phyloP scores from a whole-genome alignment of 352 stramenopile species.

The Albugo candida region DNA sequence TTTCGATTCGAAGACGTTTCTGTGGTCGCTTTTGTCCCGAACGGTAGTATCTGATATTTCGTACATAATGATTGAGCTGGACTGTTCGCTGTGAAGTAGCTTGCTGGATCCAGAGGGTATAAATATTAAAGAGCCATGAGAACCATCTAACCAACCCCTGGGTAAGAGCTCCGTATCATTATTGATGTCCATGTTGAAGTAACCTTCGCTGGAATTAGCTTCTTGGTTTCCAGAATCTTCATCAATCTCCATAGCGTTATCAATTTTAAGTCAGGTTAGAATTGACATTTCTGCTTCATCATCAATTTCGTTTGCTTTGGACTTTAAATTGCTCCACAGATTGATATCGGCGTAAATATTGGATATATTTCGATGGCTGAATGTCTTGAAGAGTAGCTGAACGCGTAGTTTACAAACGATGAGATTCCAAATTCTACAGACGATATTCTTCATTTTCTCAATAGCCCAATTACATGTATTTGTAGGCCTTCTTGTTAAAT shows the following conservation, averaged over 20 bases:
- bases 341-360: background rate
- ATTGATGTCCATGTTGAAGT: background rate
- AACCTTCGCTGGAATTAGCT: background rate
- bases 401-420: background rate
- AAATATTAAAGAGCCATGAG: no score
- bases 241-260: background rate
- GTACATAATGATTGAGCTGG: no score
- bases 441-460: background rate
- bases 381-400: background rate
- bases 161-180: no score
- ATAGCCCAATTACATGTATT: no score
- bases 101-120: no score
- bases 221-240: background rate
- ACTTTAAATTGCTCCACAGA: no score
- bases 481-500: no score
- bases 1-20: no score
- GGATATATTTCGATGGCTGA: background rate
- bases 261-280: background rate
- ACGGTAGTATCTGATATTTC: no score
- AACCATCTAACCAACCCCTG: background rate
- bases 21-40: no score
- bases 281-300: background rate
- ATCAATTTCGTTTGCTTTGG: background rate
- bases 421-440: background rate
- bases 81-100: no score